A percentile compares a stretch with the other conserved stretches of the same genome.
Conservation (phyloP, 129 eudicot species). For the Smallanthus sonchifolius region DNA sequence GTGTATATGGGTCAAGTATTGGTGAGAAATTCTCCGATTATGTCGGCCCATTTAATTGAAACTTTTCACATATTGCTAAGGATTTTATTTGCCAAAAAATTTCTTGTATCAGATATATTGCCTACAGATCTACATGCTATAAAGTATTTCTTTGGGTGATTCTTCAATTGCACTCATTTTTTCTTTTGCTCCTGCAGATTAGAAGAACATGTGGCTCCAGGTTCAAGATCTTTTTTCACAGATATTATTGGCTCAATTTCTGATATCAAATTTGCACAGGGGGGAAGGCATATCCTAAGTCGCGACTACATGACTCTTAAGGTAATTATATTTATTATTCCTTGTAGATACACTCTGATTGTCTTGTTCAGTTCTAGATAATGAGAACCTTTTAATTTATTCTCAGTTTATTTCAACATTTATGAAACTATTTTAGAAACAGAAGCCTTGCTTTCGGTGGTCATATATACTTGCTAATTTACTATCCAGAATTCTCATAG, state of each 20-base stretch:
- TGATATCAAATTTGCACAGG: constrained; percentile 80
- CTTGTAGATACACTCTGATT: background rate
- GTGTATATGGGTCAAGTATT: background rate
- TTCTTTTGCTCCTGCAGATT: constrained; percentile 43
- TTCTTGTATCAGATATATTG: background rate
- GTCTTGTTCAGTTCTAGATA: background rate
- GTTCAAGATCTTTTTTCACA: constrained; percentile 88
- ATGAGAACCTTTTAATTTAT: background rate
- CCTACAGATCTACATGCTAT: background rate
- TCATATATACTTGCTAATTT: background rate
- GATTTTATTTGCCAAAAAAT: background rate
- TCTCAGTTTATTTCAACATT: background rate
- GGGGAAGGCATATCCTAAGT: constrained; percentile 80
- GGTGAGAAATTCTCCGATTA: background rate
- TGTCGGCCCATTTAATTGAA: background rate
- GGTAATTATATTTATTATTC: constrained; percentile 29
- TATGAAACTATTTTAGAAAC: background rate
- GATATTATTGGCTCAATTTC: constrained; percentile 89
- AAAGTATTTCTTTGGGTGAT: background rate
- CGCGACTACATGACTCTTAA: constrained; percentile 97
- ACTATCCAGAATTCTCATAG: background rate
- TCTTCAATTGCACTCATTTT: background rate
- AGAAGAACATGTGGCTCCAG: constrained; percentile 78
- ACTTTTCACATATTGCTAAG: background rate
- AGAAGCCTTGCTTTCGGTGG: background rate